Base-by-base conservation (phyloP, 148 eudicot genomes). In the Vaccinium macrocarpon region DNA sequence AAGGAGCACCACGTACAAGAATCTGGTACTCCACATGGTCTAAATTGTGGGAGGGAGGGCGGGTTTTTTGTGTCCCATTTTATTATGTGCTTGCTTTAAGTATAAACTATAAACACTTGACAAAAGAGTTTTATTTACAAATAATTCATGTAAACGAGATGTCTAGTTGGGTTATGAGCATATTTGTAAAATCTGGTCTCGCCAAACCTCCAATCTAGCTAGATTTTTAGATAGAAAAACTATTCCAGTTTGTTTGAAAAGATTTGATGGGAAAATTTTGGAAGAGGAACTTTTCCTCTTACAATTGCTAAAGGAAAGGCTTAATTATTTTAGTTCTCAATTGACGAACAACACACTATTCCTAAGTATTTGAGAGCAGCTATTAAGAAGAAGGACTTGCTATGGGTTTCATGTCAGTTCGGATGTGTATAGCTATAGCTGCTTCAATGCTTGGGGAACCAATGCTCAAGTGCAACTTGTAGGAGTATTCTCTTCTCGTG, bases 391-490 rank as follows among this genome's bases (percentile, higher is more conserved):
- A 27, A 68, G 38, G 27, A 68, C 35, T 68, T 13, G 8, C 38
- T 13, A 25, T 68, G 38, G 72, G 38, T 68, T 25, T 68, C 73
- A 27, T 25, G 73, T 25, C 27, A 14, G 35, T 12, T 81, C 83
- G 46, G 73, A 81, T 81, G 35, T 35, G 50, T n/a, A 13, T 23
- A 16, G 66, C 35, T 78, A 13, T 23, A 16, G 66, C 35, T 78
- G 61, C 25, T 59, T 72, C 52, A 61, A 21, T 80, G 71, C 82
- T 55, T 79, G 82, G 27, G 82, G 68, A 32, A 18, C 71, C 32
- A 59, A 57, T 50, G 3, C 19, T 81, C 32, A 23, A n/a, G 11
- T 13, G 35, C 35, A n/a, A 64, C 27, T 61, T 15, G n/a, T 8
- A 18, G 57, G 21, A 16, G 48, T n/a, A 25, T 50, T 68, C 27